Evolutionary conservation across 2,329 filamentous ascomycete species (phyloP).

Genomic region (Ambrosiella beaveri): DNA sequence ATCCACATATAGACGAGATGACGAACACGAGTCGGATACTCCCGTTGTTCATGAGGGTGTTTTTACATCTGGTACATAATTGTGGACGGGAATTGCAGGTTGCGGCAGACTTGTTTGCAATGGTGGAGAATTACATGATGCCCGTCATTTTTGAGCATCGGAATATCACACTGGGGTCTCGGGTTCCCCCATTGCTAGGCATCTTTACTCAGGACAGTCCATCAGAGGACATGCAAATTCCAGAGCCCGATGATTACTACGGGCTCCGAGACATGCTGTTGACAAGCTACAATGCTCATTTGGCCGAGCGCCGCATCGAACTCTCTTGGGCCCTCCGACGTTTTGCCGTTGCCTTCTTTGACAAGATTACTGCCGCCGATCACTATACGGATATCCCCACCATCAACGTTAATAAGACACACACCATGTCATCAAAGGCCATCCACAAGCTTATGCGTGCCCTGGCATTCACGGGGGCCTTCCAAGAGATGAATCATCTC

Average conservation of each 20-base stretch:
- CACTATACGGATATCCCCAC: background rate
- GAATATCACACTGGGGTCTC: background rate
- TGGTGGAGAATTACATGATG: conserved; percentile 10
- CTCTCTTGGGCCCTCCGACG: conserved; percentile 6
- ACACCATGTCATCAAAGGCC: conserved; percentile 1
- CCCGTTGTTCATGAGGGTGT: conserved; percentile 4
- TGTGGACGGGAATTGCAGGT: conserved; percentile 8
- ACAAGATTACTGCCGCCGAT: background rate
- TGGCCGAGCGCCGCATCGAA: background rate
- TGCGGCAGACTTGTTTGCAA: background rate
- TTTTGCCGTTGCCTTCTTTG: conserved; percentile 4
- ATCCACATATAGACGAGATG: conserved; percentile 6
- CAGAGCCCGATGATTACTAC: conserved; percentile 1
- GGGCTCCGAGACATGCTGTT: conserved; percentile 3
- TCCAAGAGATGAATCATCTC: conserved; percentile 37
- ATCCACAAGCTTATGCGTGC: conserved; percentile 29
- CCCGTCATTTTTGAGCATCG: conserved; percentile 3
- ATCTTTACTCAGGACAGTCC: conserved; percentile 1
- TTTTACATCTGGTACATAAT: conserved; percentile 7
- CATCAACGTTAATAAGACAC: background rate
- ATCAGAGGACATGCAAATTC: background rate
- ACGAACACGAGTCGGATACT: conserved; percentile 4
- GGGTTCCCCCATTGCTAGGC: background rate
- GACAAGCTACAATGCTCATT: background rate
- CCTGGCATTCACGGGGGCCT: conserved; percentile 43